Evolutionary conservation across 768 basidiomycete species (phyloP).

Genomic region (Piloderma croceum): DNA sequence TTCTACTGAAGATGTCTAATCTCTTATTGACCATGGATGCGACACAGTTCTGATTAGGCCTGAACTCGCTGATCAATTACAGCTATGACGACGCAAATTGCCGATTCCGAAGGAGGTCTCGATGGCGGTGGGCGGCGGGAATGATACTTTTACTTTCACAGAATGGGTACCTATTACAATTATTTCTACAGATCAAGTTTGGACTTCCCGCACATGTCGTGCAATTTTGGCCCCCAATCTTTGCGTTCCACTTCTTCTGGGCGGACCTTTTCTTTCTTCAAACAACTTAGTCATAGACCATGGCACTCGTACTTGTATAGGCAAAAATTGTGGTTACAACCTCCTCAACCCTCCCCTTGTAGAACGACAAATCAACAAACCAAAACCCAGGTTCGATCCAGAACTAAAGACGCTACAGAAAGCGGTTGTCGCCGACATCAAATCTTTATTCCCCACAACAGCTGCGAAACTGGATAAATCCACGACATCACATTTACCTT

Average conservation of each 20-base stretch:
- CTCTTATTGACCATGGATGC: constrained; percentile 23
- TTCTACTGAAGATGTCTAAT: background rate
- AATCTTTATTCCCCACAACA: too few species aligned
- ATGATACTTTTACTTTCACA: background rate
- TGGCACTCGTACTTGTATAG: background rate
- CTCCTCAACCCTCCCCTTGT: constrained; percentile 7
- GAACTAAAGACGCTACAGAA: constrained; percentile 1
- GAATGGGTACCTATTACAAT: constrained; percentile 13
- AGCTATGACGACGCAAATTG: constrained; percentile 3
- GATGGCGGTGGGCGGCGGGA: constrained; percentile 2
- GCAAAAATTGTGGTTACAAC: constrained; percentile 5
- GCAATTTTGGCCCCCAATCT: constrained; percentile 22
- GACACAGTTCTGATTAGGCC: constrained; percentile 20
- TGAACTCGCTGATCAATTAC: constrained; percentile 2
- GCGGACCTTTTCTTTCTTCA: constrained; percentile 26
- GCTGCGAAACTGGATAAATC: too few species aligned
- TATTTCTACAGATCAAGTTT: constrained; percentile 6
- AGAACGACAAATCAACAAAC: background rate
- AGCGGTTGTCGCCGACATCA: background rate
- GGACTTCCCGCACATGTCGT: constrained; percentile 2
- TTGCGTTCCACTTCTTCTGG: constrained; percentile 26
- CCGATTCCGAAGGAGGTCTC: constrained; percentile 1
- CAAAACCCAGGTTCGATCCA: background rate
- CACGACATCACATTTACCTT: background rate
- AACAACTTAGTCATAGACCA: constrained; percentile 33